phyloP scores from a whole-genome alignment of 2,329 filamentous ascomycete genomes.

The Botrytis aclada region DNA sequence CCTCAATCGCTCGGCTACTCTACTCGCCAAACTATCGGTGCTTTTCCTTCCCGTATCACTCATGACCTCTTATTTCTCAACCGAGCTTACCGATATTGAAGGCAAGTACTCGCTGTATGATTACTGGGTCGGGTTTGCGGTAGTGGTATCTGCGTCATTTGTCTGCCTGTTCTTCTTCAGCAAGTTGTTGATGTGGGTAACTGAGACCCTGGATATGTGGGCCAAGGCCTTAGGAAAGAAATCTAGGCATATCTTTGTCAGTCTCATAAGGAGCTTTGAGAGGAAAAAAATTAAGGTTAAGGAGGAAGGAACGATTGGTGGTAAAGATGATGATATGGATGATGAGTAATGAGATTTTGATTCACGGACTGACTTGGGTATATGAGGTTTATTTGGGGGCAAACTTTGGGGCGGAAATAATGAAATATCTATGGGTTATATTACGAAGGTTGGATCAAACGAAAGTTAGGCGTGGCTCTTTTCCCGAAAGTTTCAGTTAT shows the following conservation, averaged over 20 bases:
- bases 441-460: background rate
- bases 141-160: conserved; percentile 59
- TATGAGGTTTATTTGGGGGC: background rate
- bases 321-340: conserved; percentile 4
- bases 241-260: conserved; percentile 13
- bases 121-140: conserved; percentile 67
- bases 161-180: conserved; percentile 55
- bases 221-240: conserved; percentile 23
- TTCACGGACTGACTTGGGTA: background rate
- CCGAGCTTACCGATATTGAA: conserved; percentile 58
- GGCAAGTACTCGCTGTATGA: conserved; percentile 56
- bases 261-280: background rate
- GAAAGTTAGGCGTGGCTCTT: background rate
- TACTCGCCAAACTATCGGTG: conserved; percentile 72
- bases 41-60: conserved; percentile 72
- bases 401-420: background rate
- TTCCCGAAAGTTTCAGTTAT: background rate
- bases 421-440: background rate
- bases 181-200: conserved; percentile 46
- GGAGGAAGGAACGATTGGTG: background rate
- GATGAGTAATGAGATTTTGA: background rate
- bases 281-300: background rate
- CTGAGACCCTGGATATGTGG: conserved; percentile 43
- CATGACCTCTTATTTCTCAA: conserved; percentile 72
- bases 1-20: conserved; percentile 67